Base-by-base conservation (phyloP, 2,329 filamentous ascomycete genomes). In the Hypoxylon sp. region DNA sequence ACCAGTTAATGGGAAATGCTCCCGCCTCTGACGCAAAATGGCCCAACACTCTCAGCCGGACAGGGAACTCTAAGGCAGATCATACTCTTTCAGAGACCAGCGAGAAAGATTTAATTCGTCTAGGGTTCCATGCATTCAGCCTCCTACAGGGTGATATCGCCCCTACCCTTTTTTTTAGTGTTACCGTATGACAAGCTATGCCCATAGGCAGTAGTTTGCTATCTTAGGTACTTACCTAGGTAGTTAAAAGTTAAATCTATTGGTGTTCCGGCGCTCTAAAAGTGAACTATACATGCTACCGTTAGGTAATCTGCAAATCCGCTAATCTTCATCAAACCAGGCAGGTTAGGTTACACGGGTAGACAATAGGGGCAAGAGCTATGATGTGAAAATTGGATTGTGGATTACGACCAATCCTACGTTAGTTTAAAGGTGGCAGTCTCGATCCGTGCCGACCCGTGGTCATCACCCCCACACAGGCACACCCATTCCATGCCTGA, bases 1-100 rank as follows among this genome's bases (percentile, higher is more conserved):
- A 26, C 53, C 60, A 51, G 22, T 39, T 8, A 31, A 35, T 17
- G 31, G 9, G 52, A 35, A 63, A 57, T 57, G 39, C 39, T 64
- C 31, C 54, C 53, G 61, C 61, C 35, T 56, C 59, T 63, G 52
- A 46, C 59, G 59, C 59, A 55, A 42, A 56, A 56, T 33, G 19
- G 26, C 26, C 54, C 54, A 56, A 56, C 54, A 47, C 5, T 56
- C 54, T 19, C 39, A 47, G 17, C 11, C 39, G 0, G 29, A 47
- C 29, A 24, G 24, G 13, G 11, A 17, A 24, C 35, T 33, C 35
- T 13, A 17, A 46, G 24, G 29, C 14, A 42, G 35, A 53, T 31
- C 54, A 11, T 35, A 39, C 26, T 35, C 24, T 35, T 31, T 13
- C 37, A 35, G 33, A 9, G 26, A 14, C 10, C 22, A n/a, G 5